phyloP scores from a whole-genome alignment of 106 monocot genomes.

The Allium fistulosum region DNA sequence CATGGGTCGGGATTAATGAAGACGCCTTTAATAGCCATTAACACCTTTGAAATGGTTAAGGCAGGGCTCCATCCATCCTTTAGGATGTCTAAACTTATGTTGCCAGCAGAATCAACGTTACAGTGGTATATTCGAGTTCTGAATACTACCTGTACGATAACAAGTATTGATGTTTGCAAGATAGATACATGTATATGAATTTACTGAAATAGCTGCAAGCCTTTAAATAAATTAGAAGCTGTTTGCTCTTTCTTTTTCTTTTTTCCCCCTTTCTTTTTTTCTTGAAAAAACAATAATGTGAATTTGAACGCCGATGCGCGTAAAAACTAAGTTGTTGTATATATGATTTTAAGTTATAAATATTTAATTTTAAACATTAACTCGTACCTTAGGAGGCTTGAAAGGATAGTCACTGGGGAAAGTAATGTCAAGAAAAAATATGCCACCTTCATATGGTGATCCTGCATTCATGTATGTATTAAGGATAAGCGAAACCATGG shows the following conservation, averaged over 20 bases:
- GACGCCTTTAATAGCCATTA: conserved; percentile 63
- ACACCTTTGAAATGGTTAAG: conserved; percentile 77
- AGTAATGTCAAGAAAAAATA: conserved; percentile 59
- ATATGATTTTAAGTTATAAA: no score
- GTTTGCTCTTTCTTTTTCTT: no score
- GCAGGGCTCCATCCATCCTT: conserved; percentile 91
- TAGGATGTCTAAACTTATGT: conserved; percentile 63
- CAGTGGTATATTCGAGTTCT: conserved; percentile 94
- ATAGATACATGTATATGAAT: not conserved
- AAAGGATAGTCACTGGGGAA: conserved; percentile 66
- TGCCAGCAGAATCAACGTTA: conserved; percentile 64
- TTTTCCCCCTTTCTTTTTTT: no score
- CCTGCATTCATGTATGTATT: conserved; percentile 15
- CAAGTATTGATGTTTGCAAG: not conserved
- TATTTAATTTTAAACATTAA: no score
- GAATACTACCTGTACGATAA: conserved; percentile 50
- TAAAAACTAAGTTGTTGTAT: no score
- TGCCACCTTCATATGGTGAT: conserved; percentile 60
- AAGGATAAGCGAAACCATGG: not conserved
- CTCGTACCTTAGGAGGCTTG: conserved; percentile 63
- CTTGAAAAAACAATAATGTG: no score
- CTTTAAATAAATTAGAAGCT: no score
- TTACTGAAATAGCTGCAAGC: not conserved
- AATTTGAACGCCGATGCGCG: no score
- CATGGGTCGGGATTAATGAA: conserved; percentile 79